Conservation (phyloP, 2,329 filamentous ascomycete genomes). For the Westerdykella aurantiaca region DNA sequence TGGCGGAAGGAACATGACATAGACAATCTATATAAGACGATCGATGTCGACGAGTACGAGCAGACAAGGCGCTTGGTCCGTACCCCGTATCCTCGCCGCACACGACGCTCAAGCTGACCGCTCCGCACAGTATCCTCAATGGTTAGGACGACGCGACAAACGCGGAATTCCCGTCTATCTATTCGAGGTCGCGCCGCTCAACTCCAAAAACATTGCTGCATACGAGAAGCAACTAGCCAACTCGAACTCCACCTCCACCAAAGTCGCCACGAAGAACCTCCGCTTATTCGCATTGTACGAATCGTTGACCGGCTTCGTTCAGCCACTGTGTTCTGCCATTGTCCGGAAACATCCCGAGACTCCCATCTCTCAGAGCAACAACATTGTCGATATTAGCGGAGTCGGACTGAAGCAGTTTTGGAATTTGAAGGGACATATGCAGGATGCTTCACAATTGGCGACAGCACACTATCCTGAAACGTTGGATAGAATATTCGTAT, state of each 20-base stretch:
- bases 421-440: slow-evolving; percentile 92
- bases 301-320: slow-evolving; percentile 78
- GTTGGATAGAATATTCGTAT: slow-evolving; percentile 69
- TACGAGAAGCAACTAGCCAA: slow-evolving; percentile 63
- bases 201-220: slow-evolving; percentile 70
- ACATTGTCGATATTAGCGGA: slow-evolving; percentile 87
- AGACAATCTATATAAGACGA: slow-evolving; percentile 74
- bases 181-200: slow-evolving; percentile 77
- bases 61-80: slow-evolving; percentile 67
- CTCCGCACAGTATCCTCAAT: slow-evolving; percentile 73
- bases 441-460: slow-evolving; percentile 79
- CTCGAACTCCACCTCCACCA: slow-evolving; percentile 55
- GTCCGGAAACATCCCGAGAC: slow-evolving; percentile 68
- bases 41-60: slow-evolving; percentile 80
- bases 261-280: slow-evolving; percentile 68
- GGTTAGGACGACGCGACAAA: slow-evolving; percentile 84
- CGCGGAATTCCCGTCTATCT: slow-evolving; percentile 90
- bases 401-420: slow-evolving; percentile 92
- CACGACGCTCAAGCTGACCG: slow-evolving; percentile 10
- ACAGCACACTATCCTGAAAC: slow-evolving; percentile 96
- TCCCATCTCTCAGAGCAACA: slow-evolving; percentile 88
- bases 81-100: slow-evolving; percentile 1
- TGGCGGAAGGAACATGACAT: slow-evolving; percentile 79
- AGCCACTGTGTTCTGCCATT: slow-evolving; percentile 77
- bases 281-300: slow-evolving; percentile 91